Conservation (phyloP, 2,329 filamentous ascomycete species). For the Fusarium aywerte region DNA sequence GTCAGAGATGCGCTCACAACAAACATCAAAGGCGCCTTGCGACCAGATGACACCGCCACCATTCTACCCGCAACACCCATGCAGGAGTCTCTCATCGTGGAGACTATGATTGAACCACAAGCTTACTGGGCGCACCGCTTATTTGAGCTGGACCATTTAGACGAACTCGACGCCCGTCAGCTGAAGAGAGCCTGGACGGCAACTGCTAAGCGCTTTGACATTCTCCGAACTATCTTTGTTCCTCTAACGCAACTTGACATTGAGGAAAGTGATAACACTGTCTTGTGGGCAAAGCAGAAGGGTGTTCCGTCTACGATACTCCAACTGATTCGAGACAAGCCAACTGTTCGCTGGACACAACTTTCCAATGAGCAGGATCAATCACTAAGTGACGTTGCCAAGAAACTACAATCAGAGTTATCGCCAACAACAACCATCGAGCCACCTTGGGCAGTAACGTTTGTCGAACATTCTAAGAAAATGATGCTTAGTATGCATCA, state of each 20-base stretch:
- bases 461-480: background rate
- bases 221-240: conserved; percentile 15
- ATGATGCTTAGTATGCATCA: conserved; percentile 34
- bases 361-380: background rate
- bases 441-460: conserved; percentile 17
- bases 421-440: background rate
- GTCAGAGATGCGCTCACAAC: conserved; percentile 1
- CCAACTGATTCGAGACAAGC: conserved; percentile 1
- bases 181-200: conserved; percentile 21
- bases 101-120: conserved; percentile 24
- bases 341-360: conserved; percentile 1
- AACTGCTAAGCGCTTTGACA: conserved; percentile 14
- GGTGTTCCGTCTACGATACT: conserved; percentile 4
- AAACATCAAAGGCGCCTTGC: background rate
- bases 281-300: conserved; percentile 10
- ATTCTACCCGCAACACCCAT: conserved; percentile 18
- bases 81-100: conserved; percentile 25
- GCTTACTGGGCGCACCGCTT: conserved; percentile 30
- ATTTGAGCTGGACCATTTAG: conserved; percentile 14
- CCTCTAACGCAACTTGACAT: conserved; percentile 9
- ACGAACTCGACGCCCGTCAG: background rate
- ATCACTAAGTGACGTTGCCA: background rate
- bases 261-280: background rate
- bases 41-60: background rate
- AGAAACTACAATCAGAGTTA: conserved; percentile 1